Conservation (phyloP, 1,284 basidiomycete genomes). For the Pascua sp. region DNA sequence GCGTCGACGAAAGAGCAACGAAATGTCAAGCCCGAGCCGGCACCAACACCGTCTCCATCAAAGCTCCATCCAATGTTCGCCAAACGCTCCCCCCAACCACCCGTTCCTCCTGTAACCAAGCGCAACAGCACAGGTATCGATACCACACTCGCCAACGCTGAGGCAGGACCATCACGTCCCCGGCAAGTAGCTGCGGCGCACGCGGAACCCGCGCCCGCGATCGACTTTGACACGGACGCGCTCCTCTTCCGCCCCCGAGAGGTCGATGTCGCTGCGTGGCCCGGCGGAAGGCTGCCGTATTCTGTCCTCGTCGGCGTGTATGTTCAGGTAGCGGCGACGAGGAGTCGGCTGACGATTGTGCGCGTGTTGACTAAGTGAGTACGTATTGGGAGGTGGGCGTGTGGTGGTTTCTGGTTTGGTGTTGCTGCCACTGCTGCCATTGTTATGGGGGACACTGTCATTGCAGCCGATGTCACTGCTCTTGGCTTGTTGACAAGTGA, state of each 20-base stretch:
- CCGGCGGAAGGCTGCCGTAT: conserved; percentile 61
- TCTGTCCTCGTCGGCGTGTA: conserved; percentile 76
- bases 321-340: conserved; percentile 66
- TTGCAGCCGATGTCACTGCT: no score
- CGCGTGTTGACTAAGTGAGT: conserved; percentile 71
- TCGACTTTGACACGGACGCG: conserved; percentile 49
- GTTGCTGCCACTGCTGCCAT: no score
- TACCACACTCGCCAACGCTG: not conserved
- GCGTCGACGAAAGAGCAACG: conserved; percentile 2
- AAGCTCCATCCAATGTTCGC: conserved; percentile 24
- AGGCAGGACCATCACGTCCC: conserved; percentile 8
- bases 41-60: not conserved
- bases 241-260: conserved; percentile 48
- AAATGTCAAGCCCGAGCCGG: not conserved
- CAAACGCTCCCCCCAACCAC: not conserved
- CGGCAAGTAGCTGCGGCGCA: conserved; percentile 19
- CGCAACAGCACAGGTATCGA: not conserved
- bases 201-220: conserved; percentile 32
- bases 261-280: conserved; percentile 50
- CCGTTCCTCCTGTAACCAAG: not conserved
- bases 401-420: not conserved
- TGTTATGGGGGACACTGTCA: no score
- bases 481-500: no score
- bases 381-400: conserved; percentile 6
- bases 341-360: conserved; percentile 75